A percentile compares a stretch with the other conserved stretches of the same genome.
These are phyloP conservation scores for Coprinopsis cinerea DNA, from an alignment of 768 basidiomycete species.

Conservation along the genomic window DNA sequence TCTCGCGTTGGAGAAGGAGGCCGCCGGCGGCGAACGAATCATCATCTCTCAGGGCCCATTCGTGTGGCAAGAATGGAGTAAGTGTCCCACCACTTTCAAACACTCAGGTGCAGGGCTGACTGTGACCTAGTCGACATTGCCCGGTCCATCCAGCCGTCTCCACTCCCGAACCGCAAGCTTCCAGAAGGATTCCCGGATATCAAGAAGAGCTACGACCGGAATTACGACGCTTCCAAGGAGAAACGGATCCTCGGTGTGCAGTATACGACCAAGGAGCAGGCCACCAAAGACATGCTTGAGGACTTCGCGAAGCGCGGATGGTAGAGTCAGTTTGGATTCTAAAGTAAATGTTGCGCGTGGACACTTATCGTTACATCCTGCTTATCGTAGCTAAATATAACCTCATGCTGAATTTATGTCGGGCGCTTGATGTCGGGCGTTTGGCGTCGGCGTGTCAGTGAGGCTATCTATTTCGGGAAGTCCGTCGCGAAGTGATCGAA, in stretches of 20 bases:
- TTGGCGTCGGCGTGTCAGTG: too few species aligned
- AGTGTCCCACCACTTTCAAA: slow-evolving; percentile 9
- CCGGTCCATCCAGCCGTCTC: slow-evolving; percentile 20
- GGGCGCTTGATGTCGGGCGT: too few species aligned
- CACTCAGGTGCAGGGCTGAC: background rate
- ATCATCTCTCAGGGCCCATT: slow-evolving; percentile 34
- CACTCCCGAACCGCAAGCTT: slow-evolving; percentile 19
- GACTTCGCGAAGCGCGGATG: slow-evolving; percentile 41
- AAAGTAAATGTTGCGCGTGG: background rate
- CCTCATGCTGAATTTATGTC: too few species aligned
- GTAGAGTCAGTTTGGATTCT: slow-evolving; percentile 15
- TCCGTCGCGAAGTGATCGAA: too few species aligned
- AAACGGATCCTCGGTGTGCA: slow-evolving; percentile 35
- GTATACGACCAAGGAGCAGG: slow-evolving; percentile 34
- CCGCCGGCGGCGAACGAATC: slow-evolving; percentile 53
- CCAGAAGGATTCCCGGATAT: slow-evolving; percentile 24
- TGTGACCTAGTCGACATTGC: slow-evolving; percentile 25
- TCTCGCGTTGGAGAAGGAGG: slow-evolving; percentile 42
- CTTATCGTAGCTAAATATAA: too few species aligned
- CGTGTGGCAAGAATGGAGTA: slow-evolving; percentile 35
- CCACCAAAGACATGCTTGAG: slow-evolving; percentile 32
- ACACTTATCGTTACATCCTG: too few species aligned
- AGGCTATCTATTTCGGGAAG: too few species aligned
- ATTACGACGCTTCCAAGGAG: slow-evolving; percentile 32
- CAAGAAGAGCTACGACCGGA: slow-evolving; percentile 17